Conservation (phyloP, 768 basidiomycete genomes). For the Termitomyces bulborhizus region DNA sequence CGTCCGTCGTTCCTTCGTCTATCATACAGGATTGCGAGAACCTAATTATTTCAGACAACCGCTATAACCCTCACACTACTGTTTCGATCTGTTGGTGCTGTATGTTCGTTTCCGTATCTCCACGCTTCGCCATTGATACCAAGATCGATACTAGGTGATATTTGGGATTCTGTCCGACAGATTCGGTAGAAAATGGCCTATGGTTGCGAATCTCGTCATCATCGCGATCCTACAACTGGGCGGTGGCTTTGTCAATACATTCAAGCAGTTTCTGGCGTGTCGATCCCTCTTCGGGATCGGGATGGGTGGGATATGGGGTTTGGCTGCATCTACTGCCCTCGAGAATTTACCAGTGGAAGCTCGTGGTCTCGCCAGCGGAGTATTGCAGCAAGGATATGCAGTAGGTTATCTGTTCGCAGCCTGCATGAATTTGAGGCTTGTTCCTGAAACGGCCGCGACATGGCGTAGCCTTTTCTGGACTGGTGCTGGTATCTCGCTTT, state of each 20-base stretch:
- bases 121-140: constrained; percentile 12
- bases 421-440: constrained; percentile 70
- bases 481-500: constrained; percentile 59
- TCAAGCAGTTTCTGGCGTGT: constrained; percentile 71
- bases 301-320: constrained; percentile 90
- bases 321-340: constrained; percentile 74
- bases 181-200: constrained; percentile 91
- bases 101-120: constrained; percentile 18
- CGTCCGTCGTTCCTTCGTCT: constrained; percentile 17
- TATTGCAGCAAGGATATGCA: constrained; percentile 88
- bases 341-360: constrained; percentile 86
- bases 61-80: constrained; percentile 90
- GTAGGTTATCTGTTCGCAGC: constrained; percentile 81
- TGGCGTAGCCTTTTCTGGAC: constrained; percentile 87
- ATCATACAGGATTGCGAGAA: neutral
- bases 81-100: constrained; percentile 79
- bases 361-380: constrained; percentile 79
- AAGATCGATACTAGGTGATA: constrained; percentile 34
- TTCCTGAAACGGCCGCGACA: constrained; percentile 30
- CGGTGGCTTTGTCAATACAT: constrained; percentile 76
- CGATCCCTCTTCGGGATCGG: constrained; percentile 81
- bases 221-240: constrained; percentile 71
- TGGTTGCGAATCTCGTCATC: constrained; percentile 69
- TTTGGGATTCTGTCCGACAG: constrained; percentile 87
- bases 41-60: constrained; percentile 41